phyloP scores from a whole-genome alignment of 2,329 filamentous ascomycete genomes.

The Magnaporthiopsis incrustans region DNA sequence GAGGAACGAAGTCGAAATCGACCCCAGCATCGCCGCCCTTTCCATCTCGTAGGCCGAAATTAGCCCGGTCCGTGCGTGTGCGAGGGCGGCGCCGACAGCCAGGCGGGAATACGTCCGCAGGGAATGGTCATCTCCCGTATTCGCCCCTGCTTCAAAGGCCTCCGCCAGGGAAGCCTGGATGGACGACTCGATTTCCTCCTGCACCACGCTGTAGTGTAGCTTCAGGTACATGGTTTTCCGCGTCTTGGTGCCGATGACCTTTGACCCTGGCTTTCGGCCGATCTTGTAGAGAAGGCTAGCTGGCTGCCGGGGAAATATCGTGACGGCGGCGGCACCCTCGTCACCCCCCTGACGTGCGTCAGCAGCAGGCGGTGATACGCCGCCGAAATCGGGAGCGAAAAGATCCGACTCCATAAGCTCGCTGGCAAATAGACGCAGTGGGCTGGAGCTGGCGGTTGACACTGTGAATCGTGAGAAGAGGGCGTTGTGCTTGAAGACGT shows the following conservation, averaged over 20 bases:
- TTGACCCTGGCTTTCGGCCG: slow-evolving; percentile 37
- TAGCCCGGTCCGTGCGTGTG: slow-evolving; percentile 30
- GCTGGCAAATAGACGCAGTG: slow-evolving; percentile 65
- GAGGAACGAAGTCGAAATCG: slow-evolving; percentile 41
- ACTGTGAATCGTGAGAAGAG: slow-evolving; percentile 90
- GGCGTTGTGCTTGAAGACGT: slow-evolving; percentile 77
- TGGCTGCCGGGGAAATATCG: slow-evolving; percentile 70
- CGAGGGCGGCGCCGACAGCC: slow-evolving; percentile 34
- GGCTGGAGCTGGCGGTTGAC: slow-evolving; percentile 67
- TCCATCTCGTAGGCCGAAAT: slow-evolving; percentile 48
- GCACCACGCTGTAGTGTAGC: slow-evolving; percentile 67
- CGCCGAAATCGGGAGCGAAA: slow-evolving; percentile 56
- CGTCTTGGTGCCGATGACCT: slow-evolving; percentile 23
- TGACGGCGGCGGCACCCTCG: slow-evolving; percentile 41
- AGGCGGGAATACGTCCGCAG: slow-evolving; percentile 40
- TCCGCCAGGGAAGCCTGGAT: slow-evolving; percentile 35
- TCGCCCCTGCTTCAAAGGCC: slow-evolving; percentile 20
- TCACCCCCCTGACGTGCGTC: not conserved
- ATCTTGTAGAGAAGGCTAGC: slow-evolving; percentile 77
- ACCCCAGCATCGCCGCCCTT: slow-evolving; percentile 43
- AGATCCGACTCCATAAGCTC: slow-evolving; percentile 62
- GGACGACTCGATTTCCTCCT: slow-evolving; percentile 58
- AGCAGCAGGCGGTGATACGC: slow-evolving; percentile 28
- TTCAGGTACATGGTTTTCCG: slow-evolving; percentile 54
- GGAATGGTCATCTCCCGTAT: slow-evolving; percentile 21